Conservation (phyloP, 169 alveolate genomes). For the Plasmodium billcollinsi region DNA sequence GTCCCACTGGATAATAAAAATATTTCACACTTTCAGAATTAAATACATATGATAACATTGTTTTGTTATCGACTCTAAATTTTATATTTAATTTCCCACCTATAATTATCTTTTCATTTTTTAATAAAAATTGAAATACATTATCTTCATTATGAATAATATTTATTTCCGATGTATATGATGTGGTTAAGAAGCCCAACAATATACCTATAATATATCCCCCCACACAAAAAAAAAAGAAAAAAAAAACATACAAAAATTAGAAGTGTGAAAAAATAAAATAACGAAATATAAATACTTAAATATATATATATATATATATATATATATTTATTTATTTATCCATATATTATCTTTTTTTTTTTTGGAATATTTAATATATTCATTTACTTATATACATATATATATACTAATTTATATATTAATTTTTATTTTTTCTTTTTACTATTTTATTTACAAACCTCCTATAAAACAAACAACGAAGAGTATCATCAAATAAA, state of each 20-base stretch:
- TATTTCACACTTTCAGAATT: slow-evolving; percentile 71
- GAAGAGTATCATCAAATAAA: slow-evolving; percentile 53
- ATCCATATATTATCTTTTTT: neutral
- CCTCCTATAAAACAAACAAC: slow-evolving; percentile 69
- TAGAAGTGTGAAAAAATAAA: neutral
- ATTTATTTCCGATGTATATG: slow-evolving; percentile 67
- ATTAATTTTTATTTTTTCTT: slow-evolving; percentile 2
- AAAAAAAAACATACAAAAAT: neutral
- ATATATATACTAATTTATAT: neutral
- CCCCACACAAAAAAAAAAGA: neutral
- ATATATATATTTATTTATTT: neutral
- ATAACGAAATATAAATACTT: neutral
- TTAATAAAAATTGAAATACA: slow-evolving; percentile 58
- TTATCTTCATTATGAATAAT: slow-evolving; percentile 60
- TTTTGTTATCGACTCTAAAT: slow-evolving; percentile 71
- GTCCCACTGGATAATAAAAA: slow-evolving; percentile 83
- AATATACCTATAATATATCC: slow-evolving; percentile 25
- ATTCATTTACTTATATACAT: neutral
- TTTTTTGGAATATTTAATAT: too few relatives aligned
- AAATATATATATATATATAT: neutral
- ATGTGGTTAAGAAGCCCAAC: slow-evolving; percentile 64
- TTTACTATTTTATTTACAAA: neutral
- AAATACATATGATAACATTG: slow-evolving; percentile 78
- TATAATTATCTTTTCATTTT: slow-evolving; percentile 63
- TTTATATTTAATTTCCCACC: slow-evolving; percentile 79